Base-by-base conservation (phyloP, 2,329 filamentous ascomycete genomes). In the Talaromyces rugulosus region DNA sequence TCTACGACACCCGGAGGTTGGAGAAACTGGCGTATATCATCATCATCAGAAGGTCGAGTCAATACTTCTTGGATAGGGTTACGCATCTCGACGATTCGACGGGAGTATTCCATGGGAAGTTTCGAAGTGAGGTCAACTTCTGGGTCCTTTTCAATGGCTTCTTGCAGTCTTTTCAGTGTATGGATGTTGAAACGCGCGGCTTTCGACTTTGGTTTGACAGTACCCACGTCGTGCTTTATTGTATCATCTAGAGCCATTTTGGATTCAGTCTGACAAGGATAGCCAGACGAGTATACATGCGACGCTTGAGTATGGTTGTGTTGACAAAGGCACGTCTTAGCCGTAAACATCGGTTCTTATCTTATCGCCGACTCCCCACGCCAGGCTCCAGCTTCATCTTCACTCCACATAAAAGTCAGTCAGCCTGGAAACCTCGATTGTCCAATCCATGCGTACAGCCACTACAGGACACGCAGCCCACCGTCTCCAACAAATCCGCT, bases 141-240 rank as follows among this genome's bases (percentile, higher is more conserved):
- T 40, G 66, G 68, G 62, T 71, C 61, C 14, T 59, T 47, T 23
- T 51, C 58, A 31, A 69, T 14, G 11, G 67, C 67, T 14, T 61
- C 59, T 63, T 68, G 63, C 55, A 71, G 53, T 59, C 61, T 68
- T 56, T 62, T 67, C 62, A 71, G 61, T 8, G 61, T 66, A 64
- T 66, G 66, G 28, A 55, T 58, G 59, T 71, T 70, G 62, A 70
- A 70, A 9, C 16, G 27, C 6, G 27, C 18, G 4, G 51, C 51
- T 23, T 54, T 54, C 1, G 52, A 54, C 4, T 18, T 23, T 12
- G 40, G 44, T 3, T 14, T 47, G 7, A 16, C 18, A 18, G 8
- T 11, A 47, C 23, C 12, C 44, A 11, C 4, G 42, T 23, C 8
- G 42, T 23, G 8, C n/a, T 16, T n/a, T 7, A 9, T 47, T 27